Evolutionary conservation across 208 protist species (phyloP).

Genomic region (Trypanosoma lewisi): DNA sequence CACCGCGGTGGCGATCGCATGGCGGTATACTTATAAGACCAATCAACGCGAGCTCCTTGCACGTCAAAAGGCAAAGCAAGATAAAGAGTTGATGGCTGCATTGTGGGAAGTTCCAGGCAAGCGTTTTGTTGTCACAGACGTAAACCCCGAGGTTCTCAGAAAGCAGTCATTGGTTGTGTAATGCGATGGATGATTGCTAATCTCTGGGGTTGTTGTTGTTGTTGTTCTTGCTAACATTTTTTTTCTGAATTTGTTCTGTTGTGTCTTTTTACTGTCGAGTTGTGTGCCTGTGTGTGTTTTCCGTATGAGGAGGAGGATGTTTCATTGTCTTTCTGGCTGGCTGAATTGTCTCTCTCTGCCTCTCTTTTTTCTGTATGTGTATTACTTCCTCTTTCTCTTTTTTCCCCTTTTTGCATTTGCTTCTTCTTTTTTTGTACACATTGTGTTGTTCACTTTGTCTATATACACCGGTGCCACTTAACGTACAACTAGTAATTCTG

Average conservation of each 20-base stretch:
- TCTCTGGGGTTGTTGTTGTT: conserved; percentile 8
- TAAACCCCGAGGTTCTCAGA: conserved; percentile 25
- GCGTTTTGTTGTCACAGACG: conserved; percentile 49
- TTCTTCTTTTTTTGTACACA: neutral
- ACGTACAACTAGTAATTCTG: conserved; percentile 27
- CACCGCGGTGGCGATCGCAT: conserved; percentile 29
- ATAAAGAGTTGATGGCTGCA: conserved; percentile 32
- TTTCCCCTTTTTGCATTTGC: conserved; percentile 3
- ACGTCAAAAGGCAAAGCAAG: conserved; percentile 28
- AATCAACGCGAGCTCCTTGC: conserved; percentile 56
- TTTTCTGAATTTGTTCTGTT: conserved; percentile 12
- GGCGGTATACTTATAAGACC: conserved; percentile 51
- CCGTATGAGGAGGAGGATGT: no score
- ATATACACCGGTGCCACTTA: conserved; percentile 1
- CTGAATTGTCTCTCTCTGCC: neutral
- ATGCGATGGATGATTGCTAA: neutral
- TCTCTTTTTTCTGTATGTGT: neutral
- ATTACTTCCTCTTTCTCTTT: neutral
- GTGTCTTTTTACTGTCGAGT: neutral
- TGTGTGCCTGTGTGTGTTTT: conserved; percentile 7
- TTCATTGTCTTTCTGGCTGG: neutral
- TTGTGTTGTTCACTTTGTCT: conserved; percentile 5
- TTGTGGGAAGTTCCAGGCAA: conserved; percentile 50
- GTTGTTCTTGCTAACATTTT: neutral
- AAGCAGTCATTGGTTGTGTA: conserved; percentile 24